A percentile compares a stretch with the other conserved stretches of the same genome.
phyloP scores from a whole-genome alignment of 148 eudicot species.

The Cornus controversa region DNA sequence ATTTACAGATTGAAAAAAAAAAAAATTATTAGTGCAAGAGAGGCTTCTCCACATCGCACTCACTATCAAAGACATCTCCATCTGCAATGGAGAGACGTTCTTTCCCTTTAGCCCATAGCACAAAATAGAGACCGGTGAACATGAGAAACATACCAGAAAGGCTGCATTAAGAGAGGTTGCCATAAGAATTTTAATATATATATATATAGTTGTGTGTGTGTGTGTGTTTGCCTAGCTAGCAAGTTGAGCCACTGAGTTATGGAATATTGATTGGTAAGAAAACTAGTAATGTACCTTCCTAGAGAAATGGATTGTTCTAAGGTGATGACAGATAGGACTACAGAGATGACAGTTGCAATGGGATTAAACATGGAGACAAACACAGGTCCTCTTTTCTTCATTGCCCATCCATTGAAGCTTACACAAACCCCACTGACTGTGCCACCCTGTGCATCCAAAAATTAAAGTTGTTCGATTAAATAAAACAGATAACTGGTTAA shows the following conservation, averaged over 20 bases:
- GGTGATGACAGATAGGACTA: constrained; percentile 37
- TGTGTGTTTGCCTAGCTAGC: no score
- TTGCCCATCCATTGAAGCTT: constrained; percentile 79
- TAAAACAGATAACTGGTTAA: background rate
- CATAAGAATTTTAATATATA: background rate
- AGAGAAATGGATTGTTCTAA: constrained; percentile 35
- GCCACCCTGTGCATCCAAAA: constrained; percentile 36
- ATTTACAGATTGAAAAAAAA: background rate
- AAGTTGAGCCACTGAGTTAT: background rate
- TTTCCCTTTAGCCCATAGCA: constrained; percentile 65
- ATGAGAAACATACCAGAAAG: constrained; percentile 53
- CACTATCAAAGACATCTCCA: constrained; percentile 6
- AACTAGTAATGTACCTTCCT: constrained; percentile 39
- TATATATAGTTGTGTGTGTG: background rate
- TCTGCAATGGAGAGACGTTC: constrained; percentile 27
- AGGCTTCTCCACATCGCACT: constrained; percentile 26
- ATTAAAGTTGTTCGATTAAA: background rate
- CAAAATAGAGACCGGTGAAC: constrained; percentile 59
- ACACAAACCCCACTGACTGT: constrained; percentile 45
- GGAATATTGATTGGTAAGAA: background rate
- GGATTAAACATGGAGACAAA: constrained; percentile 76
- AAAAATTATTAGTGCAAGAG: constrained; percentile 12
- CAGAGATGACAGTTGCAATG: constrained; percentile 56
- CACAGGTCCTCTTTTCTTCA: constrained; percentile 80
- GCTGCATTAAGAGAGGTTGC: constrained; percentile 21